Conservation (phyloP, 2,329 filamentous ascomycete genomes). For the Teratosphaeria zuluensis region DNA sequence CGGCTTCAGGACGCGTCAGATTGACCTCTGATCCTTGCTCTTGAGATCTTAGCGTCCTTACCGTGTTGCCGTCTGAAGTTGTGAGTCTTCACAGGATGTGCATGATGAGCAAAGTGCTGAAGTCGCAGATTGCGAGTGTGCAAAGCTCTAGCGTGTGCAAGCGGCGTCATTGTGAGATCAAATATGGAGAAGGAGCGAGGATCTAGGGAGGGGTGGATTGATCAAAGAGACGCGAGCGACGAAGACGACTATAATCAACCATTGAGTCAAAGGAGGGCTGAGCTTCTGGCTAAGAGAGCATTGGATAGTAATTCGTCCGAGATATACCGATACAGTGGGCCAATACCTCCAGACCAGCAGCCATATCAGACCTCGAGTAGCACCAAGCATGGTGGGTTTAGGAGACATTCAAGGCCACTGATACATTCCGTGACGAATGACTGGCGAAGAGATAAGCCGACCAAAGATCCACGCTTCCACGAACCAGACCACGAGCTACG, state of each 20-base stretch:
- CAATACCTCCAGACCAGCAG: not conserved
- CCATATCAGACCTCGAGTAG: not conserved
- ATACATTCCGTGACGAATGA: conserved; percentile 9
- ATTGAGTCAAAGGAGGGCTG: not conserved
- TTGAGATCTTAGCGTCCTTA: not conserved
- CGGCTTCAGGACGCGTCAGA: not conserved
- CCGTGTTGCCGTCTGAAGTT: no score
- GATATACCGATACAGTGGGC: not conserved
- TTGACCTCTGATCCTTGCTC: not conserved
- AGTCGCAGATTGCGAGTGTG: no score
- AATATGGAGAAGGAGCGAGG: not conserved
- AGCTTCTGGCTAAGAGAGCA: not conserved
- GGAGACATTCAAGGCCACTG: not conserved
- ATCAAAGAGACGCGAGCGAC: not conserved
- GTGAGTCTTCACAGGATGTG: not conserved
- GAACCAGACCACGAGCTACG: conserved; percentile 11
- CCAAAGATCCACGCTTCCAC: not conserved
- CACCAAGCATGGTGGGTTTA: not conserved
- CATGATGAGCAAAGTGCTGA: not conserved
- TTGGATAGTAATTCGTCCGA: not conserved
- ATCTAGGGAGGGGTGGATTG: not conserved
- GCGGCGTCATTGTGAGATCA: not conserved
- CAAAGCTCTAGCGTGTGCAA: not conserved
- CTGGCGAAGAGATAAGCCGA: conserved; percentile 3
- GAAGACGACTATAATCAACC: not conserved